phyloP scores from a whole-genome alignment of 176 grass and related monocot species.

The Lolium rigidum region DNA sequence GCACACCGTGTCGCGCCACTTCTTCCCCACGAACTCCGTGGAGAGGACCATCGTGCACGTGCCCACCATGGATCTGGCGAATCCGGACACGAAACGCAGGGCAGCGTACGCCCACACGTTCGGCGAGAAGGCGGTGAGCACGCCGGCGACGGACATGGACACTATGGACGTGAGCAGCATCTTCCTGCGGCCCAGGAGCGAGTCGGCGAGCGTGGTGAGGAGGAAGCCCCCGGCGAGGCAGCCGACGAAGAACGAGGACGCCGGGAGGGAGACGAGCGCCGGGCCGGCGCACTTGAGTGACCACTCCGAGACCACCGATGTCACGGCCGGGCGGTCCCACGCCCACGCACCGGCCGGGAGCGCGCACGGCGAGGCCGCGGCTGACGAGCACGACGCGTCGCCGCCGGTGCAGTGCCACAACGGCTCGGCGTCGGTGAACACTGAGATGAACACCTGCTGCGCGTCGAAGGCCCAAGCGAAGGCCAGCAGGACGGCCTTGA shows the following conservation, averaged over 20 bases:
- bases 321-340: slow-evolving; percentile 59
- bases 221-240: slow-evolving; percentile 79
- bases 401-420: slow-evolving; percentile 67
- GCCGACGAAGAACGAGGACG: slow-evolving; percentile 83
- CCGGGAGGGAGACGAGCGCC: slow-evolving; percentile 68
- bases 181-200: slow-evolving; percentile 74
- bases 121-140: too few relatives aligned
- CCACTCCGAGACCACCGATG: slow-evolving; percentile 80
- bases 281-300: slow-evolving; percentile 70
- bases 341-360: slow-evolving; percentile 59
- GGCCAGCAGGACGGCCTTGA: slow-evolving; percentile 65
- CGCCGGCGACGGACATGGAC: background rate
- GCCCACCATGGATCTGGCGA: slow-evolving; percentile 66
- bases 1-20: slow-evolving; percentile 78
- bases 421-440: slow-evolving; percentile 86
- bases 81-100: slow-evolving; percentile 70
- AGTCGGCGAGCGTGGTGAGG: slow-evolving; percentile 83
- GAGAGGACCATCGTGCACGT: slow-evolving; percentile 80
- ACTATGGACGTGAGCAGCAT: slow-evolving; percentile 62
- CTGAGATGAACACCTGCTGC: slow-evolving; percentile 94
- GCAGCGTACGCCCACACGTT: slow-evolving; percentile 48
- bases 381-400: slow-evolving; percentile 44
- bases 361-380: slow-evolving; percentile 48
- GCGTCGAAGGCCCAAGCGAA: slow-evolving; percentile 87
- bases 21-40: slow-evolving; percentile 76